Evolutionary conservation across 495 filamentous ascomycete species (phyloP).

Genomic region (Lophiotrema nucula): DNA sequence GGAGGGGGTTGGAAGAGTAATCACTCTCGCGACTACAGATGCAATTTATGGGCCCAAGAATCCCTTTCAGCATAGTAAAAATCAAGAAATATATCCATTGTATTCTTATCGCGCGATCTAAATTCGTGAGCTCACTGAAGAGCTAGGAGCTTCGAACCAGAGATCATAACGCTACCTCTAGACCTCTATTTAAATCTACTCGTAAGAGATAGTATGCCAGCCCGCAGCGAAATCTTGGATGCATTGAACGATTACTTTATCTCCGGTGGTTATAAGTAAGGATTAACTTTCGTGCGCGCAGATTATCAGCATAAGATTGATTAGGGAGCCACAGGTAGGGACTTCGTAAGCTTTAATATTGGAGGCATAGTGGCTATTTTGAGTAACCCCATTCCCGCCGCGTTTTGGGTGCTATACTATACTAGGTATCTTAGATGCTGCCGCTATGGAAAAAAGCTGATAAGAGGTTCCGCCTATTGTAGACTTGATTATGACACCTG

Average conservation of each 20-base stretch:
- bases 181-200: constrained; percentile 28
- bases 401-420: constrained; percentile 50
- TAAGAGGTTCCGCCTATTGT: constrained; percentile 35
- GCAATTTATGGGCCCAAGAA: constrained; percentile 52
- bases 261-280: constrained; percentile 37
- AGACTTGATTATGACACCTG: constrained; percentile 3
- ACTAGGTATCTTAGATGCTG: constrained; percentile 43
- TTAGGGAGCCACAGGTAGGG: constrained; percentile 39
- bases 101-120: background rate
- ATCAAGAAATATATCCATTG: constrained; percentile 52
- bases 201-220: constrained; percentile 41
- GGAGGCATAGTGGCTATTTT: constrained; percentile 43
- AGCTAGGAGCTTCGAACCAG: constrained; percentile 46
- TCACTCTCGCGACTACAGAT: constrained; percentile 50
- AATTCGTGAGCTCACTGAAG: background rate
- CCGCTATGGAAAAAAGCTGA: constrained; percentile 43
- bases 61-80: constrained; percentile 45
- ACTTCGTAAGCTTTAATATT: constrained; percentile 47
- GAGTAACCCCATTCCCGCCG: constrained; percentile 48
- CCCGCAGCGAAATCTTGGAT: constrained; percentile 39
- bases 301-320: constrained; percentile 38
- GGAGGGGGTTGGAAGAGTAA: constrained; percentile 45
- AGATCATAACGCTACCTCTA: constrained; percentile 41
- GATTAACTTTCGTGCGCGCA: constrained; percentile 38
- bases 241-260: constrained; percentile 48